Percentiles rank a stretch among this genome's conserved stretches.
phyloP scores from a whole-genome alignment of 345 rosid genomes.

The Anacardium occidentale region DNA sequence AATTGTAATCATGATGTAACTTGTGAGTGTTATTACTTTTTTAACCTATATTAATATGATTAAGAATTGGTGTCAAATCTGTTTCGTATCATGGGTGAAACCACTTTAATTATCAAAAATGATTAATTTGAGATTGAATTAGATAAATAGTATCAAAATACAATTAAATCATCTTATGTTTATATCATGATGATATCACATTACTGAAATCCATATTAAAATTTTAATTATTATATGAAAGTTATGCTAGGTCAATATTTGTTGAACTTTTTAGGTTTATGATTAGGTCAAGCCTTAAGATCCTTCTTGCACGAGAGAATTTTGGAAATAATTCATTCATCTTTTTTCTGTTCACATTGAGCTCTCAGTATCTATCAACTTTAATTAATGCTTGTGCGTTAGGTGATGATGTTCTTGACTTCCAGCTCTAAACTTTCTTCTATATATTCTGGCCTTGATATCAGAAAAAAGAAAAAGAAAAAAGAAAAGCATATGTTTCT shows the following conservation, averaged over 20 bases:
- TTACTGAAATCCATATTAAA: too few species aligned
- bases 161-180: too few species aligned
- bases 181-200: too few species aligned
- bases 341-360: not conserved
- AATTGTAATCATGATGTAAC: too few species aligned
- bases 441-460: not conserved
- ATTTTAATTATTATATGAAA: too few species aligned
- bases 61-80: too few species aligned
- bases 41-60: too few species aligned
- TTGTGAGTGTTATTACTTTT: too few species aligned
- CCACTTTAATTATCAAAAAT: too few species aligned
- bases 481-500: not conserved
- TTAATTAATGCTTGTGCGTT: slow-evolving; percentile 7
- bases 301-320: not conserved
- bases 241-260: not conserved
- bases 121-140: too few species aligned
- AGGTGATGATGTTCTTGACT: slow-evolving; percentile 11
- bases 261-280: slow-evolving; percentile 1
- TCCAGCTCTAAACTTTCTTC: not conserved
- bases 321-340: not conserved
- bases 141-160: too few species aligned
- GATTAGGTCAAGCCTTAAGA: not conserved
- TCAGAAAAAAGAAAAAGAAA: not conserved
- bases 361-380: not conserved
- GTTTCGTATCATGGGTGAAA: too few species aligned